These are phyloP conservation scores for Gardenia jasminoides DNA, from an alignment of 257 asterid genomes.

Conservation along the genomic window DNA sequence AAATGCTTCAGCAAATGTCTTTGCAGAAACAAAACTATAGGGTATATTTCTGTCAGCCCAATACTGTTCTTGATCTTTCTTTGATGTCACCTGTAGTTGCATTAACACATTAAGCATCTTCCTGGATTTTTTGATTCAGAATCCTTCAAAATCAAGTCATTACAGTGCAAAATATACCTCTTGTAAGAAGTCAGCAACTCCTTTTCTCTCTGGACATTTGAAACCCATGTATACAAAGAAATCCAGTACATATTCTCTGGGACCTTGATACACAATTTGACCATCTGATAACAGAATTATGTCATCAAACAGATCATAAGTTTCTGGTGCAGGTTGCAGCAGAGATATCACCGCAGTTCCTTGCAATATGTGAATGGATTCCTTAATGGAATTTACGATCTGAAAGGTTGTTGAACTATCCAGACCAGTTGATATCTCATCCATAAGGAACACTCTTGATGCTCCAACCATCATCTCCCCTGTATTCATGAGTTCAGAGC, in stretches of 20 bases:
- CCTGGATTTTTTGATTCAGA: no score
- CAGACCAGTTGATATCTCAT: constrained; percentile 88
- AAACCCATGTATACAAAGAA: constrained; percentile 72
- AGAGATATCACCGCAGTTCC: constrained; percentile 74
- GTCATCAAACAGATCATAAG: constrained; percentile 79
- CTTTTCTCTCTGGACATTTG: constrained; percentile 75
- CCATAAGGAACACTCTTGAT: constrained; percentile 75
- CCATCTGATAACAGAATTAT: constrained; percentile 81
- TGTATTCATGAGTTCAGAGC: constrained; percentile 24
- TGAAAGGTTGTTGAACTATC: constrained; percentile 90
- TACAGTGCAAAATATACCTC: constrained; percentile 11
- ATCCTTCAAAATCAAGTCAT: neutral
- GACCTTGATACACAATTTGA: constrained; percentile 79
- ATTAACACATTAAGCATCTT: neutral
- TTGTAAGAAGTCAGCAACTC: constrained; percentile 72
- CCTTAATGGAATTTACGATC: constrained; percentile 65
- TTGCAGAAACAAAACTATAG: constrained; percentile 2
- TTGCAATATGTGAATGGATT: constrained; percentile 60
- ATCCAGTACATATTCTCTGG: constrained; percentile 56
- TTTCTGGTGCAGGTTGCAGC: constrained; percentile 89
- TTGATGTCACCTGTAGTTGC: constrained; percentile 25
- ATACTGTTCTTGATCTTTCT: constrained; percentile 29
- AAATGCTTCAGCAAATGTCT: constrained; percentile 19
- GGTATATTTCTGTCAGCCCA: constrained; percentile 13
- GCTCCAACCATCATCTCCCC: constrained; percentile 94